phyloP scores from a whole-genome alignment of 202 grass and related monocot species.

The Schoenoplectus triqueter region DNA sequence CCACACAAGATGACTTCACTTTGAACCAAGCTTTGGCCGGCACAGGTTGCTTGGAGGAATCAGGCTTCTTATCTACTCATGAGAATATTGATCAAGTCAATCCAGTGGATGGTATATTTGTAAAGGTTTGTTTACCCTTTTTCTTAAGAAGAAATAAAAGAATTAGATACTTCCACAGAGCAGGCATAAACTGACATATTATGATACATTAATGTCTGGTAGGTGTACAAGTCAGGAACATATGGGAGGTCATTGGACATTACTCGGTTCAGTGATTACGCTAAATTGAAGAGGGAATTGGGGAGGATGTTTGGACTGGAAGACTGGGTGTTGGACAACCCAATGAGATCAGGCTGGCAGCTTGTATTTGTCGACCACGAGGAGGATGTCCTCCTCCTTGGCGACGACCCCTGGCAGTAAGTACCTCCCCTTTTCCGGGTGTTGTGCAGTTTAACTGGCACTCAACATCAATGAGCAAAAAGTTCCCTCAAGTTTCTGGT shows the following conservation, averaged over 20 bases:
- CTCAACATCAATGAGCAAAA: constrained; percentile 1
- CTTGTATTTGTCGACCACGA: constrained; percentile 97
- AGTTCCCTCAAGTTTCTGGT: background rate
- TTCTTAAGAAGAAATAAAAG: constrained; percentile 6
- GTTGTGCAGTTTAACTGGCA: background rate
- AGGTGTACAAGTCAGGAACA: constrained; percentile 82
- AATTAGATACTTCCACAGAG: background rate
- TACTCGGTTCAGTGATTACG: constrained; percentile 83
- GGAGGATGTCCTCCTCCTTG: constrained; percentile 89
- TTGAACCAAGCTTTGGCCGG: constrained; percentile 67
- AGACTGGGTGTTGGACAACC: constrained; percentile 81
- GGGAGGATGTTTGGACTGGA: constrained; percentile 87
- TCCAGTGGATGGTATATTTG: constrained; percentile 62
- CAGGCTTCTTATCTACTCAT: constrained; percentile 62
- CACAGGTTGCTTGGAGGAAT: constrained; percentile 64
- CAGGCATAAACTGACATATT: constrained; percentile 12
- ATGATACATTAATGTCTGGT: background rate
- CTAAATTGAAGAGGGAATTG: constrained; percentile 74
- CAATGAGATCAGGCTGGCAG: constrained; percentile 99
- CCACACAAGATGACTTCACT: constrained; percentile 66
- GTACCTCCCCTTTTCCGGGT: constrained; percentile 31
- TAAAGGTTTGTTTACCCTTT: constrained; percentile 63
- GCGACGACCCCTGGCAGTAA: constrained; percentile 99
- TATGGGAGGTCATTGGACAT: constrained; percentile 80
- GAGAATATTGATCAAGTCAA: constrained; percentile 66